Evolutionary conservation across 1,139 yeast genomes (phyloP), one percentile per base, ranked within the genome.

Genomic region (Candida sojae): DNA sequence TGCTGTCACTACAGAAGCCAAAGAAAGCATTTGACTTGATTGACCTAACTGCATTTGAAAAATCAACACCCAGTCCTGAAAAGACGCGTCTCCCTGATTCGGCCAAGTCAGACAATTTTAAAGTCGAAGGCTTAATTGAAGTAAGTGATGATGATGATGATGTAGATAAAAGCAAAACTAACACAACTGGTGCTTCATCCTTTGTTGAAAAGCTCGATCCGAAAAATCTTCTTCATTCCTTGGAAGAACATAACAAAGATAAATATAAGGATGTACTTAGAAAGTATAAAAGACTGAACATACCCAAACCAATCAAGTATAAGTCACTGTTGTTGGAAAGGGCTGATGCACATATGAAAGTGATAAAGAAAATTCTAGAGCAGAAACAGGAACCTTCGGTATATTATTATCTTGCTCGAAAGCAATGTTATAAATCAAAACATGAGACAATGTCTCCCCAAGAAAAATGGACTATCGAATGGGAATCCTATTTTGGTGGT

Each of bases 401-500:
- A 28, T 84, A 74, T 60, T 83, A 82, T 56, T 66, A 64, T 2
- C 51, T 70, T 29, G 90, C 90, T 0, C 68, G 71, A 31, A 52
- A 58, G 8, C 71, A 74, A 43, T 64, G 62, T 21, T 52, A 63
- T 9, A 52, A 57, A 0, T 80, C 86, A 0, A 53, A 60, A 1
- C 69, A 74, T 37, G 69, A 75, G 3, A 66, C 77, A 0, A 66
- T 86, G 55, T 70, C 85, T 3, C 68, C 67, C 21, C 60, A 66
- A 25, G 88, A 83, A 42, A 70, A 80, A 42, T 67, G 77, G 57
- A 65, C 64, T 11, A 59, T 83, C 21, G 73, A 80, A 31, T 75
- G 84, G 68, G 56, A 64, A 11, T 56, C 61, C 25, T 83, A 78
- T 55, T 67, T 71, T 8, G 83, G 82, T n/a, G 92, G 92, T 0